Conservation (phyloP, 371 early-diverging fungal species). For the Apophysomyces trapeziformis region DNA sequence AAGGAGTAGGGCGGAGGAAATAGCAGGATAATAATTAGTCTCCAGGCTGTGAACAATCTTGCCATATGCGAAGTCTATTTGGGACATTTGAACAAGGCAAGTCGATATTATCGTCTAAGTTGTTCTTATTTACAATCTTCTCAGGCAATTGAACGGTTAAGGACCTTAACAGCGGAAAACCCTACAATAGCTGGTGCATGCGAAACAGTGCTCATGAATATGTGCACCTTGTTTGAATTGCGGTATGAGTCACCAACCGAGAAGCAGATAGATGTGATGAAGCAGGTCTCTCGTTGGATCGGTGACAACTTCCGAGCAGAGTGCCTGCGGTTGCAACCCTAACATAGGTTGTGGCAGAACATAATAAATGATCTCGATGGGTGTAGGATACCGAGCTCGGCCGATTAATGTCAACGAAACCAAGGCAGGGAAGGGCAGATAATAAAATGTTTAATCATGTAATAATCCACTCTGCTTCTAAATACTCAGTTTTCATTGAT, state of each 20-base stretch:
- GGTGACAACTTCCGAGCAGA: conserved; percentile 64
- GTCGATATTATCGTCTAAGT: neutral
- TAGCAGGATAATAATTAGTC: neutral
- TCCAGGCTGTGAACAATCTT: conserved; percentile 56
- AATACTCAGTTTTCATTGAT: too few relatives aligned
- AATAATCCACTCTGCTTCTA: too few relatives aligned
- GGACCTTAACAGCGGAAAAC: conserved; percentile 32
- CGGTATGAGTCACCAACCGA: conserved; percentile 53
- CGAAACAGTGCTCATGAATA: conserved; percentile 59
- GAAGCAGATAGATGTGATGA: conserved; percentile 55
- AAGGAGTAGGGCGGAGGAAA: neutral
- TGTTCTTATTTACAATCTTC: neutral
- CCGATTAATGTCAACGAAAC: too few relatives aligned
- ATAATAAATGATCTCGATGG: too few relatives aligned
- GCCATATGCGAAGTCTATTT: conserved; percentile 64
- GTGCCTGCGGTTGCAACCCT: conserved; percentile 44
- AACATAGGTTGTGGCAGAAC: too few relatives aligned
- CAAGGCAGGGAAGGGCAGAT: too few relatives aligned
- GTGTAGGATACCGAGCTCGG: too few relatives aligned
- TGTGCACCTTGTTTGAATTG: conserved; percentile 66
- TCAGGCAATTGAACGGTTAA: conserved; percentile 38
- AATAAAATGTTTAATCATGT: too few relatives aligned
- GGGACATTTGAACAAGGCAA: conserved; percentile 51
- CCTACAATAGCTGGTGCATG: conserved; percentile 57
- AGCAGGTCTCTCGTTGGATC: conserved; percentile 61